Percentiles rank a stretch among this genome's conserved stretches.
Evolutionary conservation across 148 eudicot genomes (phyloP).

Genomic region (Chenopodium album): DNA sequence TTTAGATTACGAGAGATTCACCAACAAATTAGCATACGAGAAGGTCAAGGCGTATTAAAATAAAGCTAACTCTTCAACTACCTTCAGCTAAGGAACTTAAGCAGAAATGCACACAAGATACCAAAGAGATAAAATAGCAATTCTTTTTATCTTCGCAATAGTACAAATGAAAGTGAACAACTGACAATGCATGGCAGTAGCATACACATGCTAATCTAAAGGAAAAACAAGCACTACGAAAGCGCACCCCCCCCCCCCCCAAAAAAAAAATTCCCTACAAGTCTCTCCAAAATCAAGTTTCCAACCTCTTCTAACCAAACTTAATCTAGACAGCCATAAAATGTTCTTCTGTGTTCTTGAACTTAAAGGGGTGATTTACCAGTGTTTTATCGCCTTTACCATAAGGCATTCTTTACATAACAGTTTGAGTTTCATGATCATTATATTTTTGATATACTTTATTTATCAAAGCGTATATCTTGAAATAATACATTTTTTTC

Average conservation of each 20-base stretch:
- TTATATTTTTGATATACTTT: too few relatives aligned
- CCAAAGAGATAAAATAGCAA: background rate
- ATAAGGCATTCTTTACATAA: background rate
- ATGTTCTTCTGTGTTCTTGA: background rate
- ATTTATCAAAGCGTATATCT: too few relatives aligned
- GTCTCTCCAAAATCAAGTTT: background rate
- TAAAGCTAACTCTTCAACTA: background rate
- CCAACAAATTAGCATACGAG: background rate
- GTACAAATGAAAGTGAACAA: background rate
- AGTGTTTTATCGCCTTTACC: background rate
- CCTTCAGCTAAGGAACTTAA: background rate
- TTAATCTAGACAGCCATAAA: background rate
- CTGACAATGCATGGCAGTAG: background rate
- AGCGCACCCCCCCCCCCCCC: too few relatives aligned
- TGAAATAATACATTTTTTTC: too few relatives aligned
- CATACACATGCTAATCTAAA: background rate
- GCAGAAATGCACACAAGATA: background rate
- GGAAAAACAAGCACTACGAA: background rate
- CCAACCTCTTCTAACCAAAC: background rate
- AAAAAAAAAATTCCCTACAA: background rate
- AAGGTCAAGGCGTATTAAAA: background rate
- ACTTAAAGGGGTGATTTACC: background rate
- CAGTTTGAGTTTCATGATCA: too few relatives aligned
- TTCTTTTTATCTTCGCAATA: too few relatives aligned
- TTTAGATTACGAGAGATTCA: background rate